Base-by-base conservation (phyloP, 2,329 filamentous ascomycete genomes). In the Davidsoniella virescens region DNA sequence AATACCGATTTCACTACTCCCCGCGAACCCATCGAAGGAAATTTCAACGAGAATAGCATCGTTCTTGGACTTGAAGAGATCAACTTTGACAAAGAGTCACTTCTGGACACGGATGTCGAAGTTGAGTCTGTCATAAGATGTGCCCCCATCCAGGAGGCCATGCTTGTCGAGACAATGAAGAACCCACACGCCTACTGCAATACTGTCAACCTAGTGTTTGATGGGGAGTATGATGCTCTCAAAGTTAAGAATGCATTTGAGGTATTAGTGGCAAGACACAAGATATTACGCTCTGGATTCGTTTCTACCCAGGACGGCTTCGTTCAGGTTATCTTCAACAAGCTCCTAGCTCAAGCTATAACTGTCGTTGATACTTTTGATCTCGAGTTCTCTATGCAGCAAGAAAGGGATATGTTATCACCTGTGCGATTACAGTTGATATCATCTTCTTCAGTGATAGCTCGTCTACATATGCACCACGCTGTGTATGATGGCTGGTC, bases 401-500 rank as follows among this genome's bases (percentile, higher is more conserved):
- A 12, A 7, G 45, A 39, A 14, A 40, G 10, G 6, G n/a, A 40
- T 16, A 16, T 49, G 12, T 43, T 49, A 38, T 26, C n/a, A 8
- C 47, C 47, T 20, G 41, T 38, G 47, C 12, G 23, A 12, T 18
- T 49, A 10, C 47, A 49, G 36, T 16, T 49, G 9, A 23, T 43
- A 7, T 6, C 29, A 9, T 33, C 8, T 12, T 33, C 29, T 12
- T 33, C 12, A 4, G 20, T 23, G 5, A 14, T 66, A 3, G 61
- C 61, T 53, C 63, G 75, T 9, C 49, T 85, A 42, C 70, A 81
- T 10, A 67, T 93, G 0, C 87, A 94, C 60, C 88, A 95, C 63
- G 79, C 85, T 0, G 62, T 93, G 1, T 95, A 94, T 59, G 88
- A 95, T 62, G 88, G 87, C n/a, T 95, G 88, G 88, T 88, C 87